Conservation (phyloP, 2,329 filamentous ascomycete genomes). For the Colletotrichum liriopes region DNA sequence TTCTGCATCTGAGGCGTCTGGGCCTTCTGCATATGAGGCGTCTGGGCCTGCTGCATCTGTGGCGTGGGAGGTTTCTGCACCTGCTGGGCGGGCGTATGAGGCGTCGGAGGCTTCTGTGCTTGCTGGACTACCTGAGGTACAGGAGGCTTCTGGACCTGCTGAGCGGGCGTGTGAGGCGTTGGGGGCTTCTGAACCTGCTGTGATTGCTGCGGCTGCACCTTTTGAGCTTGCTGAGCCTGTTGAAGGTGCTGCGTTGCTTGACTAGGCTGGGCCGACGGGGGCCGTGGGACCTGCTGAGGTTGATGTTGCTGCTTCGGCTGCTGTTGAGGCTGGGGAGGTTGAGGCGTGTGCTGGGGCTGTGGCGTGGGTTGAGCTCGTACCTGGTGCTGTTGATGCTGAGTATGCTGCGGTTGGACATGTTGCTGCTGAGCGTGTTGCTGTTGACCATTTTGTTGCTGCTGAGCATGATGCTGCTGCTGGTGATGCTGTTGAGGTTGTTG, state of each 20-base stretch:
- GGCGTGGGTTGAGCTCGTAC: conserved; percentile 25
- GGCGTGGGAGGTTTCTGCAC: conserved; percentile 48
- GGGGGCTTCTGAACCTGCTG: conserved; percentile 33
- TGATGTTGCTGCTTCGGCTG: conserved; percentile 43
- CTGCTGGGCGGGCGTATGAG: conserved; percentile 48
- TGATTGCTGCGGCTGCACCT: conserved; percentile 43
- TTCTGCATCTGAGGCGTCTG: conserved; percentile 36
- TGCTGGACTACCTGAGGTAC: conserved; percentile 47
- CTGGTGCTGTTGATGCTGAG: conserved; percentile 35
- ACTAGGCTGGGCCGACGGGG: conserved; percentile 46
- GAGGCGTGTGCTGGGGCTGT: conserved; percentile 16
- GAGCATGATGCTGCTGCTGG: conserved; percentile 34
- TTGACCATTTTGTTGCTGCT: conserved; percentile 31
- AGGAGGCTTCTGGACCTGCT: conserved; percentile 12
- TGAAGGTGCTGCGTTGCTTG: conserved; percentile 22
- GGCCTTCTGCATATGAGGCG: conserved; percentile 17
- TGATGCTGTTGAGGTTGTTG: conserved; percentile 36
- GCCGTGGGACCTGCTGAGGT: conserved; percentile 43
- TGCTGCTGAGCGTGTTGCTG: conserved; percentile 27
- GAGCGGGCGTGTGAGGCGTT: background rate
- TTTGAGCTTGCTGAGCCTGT: conserved; percentile 45
- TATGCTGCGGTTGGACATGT: conserved; percentile 29
- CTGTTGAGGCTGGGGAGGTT: conserved; percentile 49
- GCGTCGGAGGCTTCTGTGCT: conserved; percentile 45
- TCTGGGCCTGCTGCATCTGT: conserved; percentile 1